phyloP scores from a whole-genome alignment of 208 protist genomes.

The Naegleria fowleri region DNA sequence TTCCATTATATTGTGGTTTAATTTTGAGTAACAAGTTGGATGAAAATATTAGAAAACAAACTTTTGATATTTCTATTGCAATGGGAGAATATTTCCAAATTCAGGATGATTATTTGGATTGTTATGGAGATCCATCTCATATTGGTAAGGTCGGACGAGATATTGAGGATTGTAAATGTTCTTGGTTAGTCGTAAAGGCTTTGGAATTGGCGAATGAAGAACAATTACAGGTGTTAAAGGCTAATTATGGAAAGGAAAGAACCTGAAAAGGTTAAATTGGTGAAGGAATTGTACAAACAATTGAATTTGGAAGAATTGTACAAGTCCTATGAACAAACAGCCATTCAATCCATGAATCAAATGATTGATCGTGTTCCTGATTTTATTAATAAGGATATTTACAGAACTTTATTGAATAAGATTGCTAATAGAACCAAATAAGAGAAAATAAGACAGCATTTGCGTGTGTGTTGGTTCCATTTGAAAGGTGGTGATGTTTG shows the following conservation, averaged over 20 bases:
- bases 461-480: too few species aligned
- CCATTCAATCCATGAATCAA: neutral
- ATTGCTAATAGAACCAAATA: neutral
- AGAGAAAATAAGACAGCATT: too few species aligned
- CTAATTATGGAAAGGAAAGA: conserved; percentile 75
- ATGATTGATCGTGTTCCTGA: neutral
- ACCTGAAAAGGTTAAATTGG: conserved; percentile 58
- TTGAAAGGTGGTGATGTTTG: too few species aligned
- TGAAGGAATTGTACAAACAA: conserved; percentile 79
- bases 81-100: conserved; percentile 96
- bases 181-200: conserved; percentile 83
- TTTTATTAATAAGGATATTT: neutral
- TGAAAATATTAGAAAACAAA: conserved; percentile 37
- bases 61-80: conserved; percentile 71
- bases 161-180: conserved; percentile 95
- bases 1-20: conserved; percentile 87
- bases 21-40: conserved; percentile 69
- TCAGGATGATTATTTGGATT: conserved; percentile 96
- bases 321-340: conserved; percentile 56
- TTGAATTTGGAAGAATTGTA: conserved; percentile 64
- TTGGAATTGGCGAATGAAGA: conserved; percentile 58
- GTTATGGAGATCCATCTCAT: conserved; percentile 83
- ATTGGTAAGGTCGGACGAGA: conserved; percentile 95
- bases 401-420: neutral
- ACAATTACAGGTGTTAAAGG: conserved; percentile 67